Evolutionary conservation across 2,329 filamentous ascomycete genomes (phyloP).

Genomic region (Verruconis gallopava): DNA sequence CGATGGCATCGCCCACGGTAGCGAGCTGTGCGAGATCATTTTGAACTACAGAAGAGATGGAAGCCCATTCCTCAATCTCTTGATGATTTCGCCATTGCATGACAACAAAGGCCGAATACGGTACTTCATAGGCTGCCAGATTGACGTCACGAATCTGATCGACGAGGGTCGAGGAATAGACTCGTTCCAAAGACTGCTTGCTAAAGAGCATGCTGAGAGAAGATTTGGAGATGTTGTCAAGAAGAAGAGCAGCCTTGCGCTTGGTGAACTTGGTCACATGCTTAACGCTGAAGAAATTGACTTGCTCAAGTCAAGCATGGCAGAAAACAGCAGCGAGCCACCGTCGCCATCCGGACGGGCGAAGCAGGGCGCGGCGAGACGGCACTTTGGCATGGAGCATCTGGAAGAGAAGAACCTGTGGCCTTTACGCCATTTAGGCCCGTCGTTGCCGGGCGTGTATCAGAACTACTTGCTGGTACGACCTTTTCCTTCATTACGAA

Average conservation of each 20-base stretch:
- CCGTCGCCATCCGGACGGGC: not conserved
- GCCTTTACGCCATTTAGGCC: conserved; percentile 19
- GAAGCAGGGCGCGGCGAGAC: conserved; percentile 7
- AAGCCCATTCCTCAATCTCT: conserved; percentile 28
- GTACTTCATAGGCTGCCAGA: conserved; percentile 28
- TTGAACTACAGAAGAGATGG: conserved; percentile 31
- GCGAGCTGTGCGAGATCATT: conserved; percentile 31
- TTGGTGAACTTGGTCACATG: conserved; percentile 5
- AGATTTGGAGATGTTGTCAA: conserved; percentile 18
- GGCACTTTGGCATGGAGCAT: conserved; percentile 20
- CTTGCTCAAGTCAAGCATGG: not conserved
- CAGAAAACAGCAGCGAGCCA: not conserved
- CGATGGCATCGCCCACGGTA: conserved; percentile 23
- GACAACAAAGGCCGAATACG: conserved; percentile 28
- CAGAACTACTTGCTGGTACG: conserved; percentile 48
- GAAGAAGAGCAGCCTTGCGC: conserved; percentile 10
- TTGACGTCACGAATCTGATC: conserved; percentile 26
- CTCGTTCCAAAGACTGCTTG: conserved; percentile 22
- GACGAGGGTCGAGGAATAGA: conserved; percentile 24
- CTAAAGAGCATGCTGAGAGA: conserved; percentile 18
- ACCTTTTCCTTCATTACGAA: conserved; percentile 51
- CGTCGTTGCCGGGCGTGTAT: conserved; percentile 24
- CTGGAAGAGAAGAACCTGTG: conserved; percentile 17
- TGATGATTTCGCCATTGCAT: conserved; percentile 28
- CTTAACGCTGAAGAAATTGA: conserved; percentile 1